Conservation (phyloP, 2,329 filamentous ascomycete species). For the Apiospora sp. region DNA sequence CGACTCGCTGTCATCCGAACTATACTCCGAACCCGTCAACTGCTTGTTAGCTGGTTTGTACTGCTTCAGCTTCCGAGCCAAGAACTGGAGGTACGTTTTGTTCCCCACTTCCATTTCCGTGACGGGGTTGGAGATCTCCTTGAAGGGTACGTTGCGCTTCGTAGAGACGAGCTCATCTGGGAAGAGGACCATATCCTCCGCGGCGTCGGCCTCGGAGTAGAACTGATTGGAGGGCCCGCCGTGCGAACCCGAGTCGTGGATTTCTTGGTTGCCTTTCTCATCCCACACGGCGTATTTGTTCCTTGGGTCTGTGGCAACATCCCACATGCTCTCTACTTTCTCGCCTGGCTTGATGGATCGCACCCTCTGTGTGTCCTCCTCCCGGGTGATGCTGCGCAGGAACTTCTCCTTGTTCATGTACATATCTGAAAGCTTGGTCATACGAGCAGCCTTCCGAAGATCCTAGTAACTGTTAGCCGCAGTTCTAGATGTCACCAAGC, state of each 20-base stretch:
- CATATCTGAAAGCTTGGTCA: slow-evolving; percentile 36
- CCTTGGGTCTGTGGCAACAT: slow-evolving; percentile 25
- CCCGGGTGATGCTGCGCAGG: slow-evolving; percentile 21
- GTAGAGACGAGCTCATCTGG: slow-evolving; percentile 60
- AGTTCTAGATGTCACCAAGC: background rate
- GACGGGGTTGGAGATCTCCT: slow-evolving; percentile 39
- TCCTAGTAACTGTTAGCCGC: slow-evolving; percentile 33
- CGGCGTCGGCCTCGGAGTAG: slow-evolving; percentile 40
- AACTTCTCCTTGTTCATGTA: slow-evolving; percentile 37
- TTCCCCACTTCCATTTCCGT: slow-evolving; percentile 34
- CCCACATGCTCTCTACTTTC: slow-evolving; percentile 8
- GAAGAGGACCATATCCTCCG: slow-evolving; percentile 58
- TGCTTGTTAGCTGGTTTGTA: background rate
- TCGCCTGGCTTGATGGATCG: slow-evolving; percentile 19
- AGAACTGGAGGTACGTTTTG: slow-evolving; percentile 30
- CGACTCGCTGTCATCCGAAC: slow-evolving; percentile 16
- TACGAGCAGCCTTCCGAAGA: slow-evolving; percentile 39
- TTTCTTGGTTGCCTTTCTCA: background rate
- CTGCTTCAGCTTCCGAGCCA: slow-evolving; percentile 26
- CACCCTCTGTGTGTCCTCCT: slow-evolving; percentile 13
- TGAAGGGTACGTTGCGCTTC: slow-evolving; percentile 37
- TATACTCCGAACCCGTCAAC: background rate
- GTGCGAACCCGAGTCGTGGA: slow-evolving; percentile 9
- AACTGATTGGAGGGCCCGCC: slow-evolving; percentile 29
- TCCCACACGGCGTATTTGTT: slow-evolving; percentile 28